A percentile compares a stretch with the other conserved stretches of the same genome.
These are phyloP conservation scores for Dalechampia spathulata DNA, from an alignment of 441 rosid genomes.

Conservation along the genomic window DNA sequence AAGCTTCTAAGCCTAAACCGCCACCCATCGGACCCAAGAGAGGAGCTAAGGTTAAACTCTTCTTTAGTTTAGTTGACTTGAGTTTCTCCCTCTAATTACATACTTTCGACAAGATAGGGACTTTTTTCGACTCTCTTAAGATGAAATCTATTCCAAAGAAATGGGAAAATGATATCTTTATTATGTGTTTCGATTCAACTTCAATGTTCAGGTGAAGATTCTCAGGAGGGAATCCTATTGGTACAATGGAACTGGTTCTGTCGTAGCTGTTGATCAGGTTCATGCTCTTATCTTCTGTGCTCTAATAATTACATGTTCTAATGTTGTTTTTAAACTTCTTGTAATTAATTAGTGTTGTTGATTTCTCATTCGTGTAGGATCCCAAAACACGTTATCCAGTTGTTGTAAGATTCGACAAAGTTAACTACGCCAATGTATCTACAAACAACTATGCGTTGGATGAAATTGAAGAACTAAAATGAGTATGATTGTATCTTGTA, in stretches of 20 bases:
- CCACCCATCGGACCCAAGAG: conserved; percentile 84
- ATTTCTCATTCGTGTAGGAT: conserved; percentile 32
- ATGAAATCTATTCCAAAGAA: no score
- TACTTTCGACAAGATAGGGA: not conserved
- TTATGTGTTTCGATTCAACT: no score
- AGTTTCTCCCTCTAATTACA: no score
- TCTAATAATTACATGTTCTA: no score
- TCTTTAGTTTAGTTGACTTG: not conserved
- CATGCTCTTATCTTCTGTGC: not conserved
- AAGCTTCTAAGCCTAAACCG: conserved; percentile 66
- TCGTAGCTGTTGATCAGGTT: conserved; percentile 90
- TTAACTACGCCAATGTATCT: conserved; percentile 81
- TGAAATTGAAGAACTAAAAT: conserved; percentile 73
- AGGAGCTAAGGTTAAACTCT: conserved; percentile 60
- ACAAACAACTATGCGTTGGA: conserved; percentile 95
- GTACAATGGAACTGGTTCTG: conserved; percentile 59
- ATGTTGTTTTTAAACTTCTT: no score
- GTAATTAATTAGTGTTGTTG: no score
- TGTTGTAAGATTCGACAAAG: conserved; percentile 84
- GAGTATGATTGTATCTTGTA: not conserved
- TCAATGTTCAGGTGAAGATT: conserved; percentile 61
- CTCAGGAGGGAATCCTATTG: conserved; percentile 67
- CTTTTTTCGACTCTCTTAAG: no score
- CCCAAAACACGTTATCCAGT: conserved; percentile 78
- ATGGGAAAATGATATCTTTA: not conserved